Conservation (phyloP, 2,329 filamentous ascomycete genomes). For the Thelonectria blattea region DNA sequence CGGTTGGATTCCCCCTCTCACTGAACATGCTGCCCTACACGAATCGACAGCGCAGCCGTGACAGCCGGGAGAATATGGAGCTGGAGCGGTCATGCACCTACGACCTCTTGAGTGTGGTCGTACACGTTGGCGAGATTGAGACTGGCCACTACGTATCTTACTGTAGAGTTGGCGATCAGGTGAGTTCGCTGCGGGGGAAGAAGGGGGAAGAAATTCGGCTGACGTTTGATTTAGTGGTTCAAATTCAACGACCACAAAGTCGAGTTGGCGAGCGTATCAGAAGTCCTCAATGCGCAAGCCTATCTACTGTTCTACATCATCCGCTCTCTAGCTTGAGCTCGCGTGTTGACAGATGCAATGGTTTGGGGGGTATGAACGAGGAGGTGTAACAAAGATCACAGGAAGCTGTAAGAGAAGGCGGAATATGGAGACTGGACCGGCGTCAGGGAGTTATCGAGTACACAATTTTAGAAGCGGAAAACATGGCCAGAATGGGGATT, state of each 20-base stretch:
- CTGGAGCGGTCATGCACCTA: constrained; percentile 75
- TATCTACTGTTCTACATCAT: constrained; percentile 91
- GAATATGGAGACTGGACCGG: constrained; percentile 7
- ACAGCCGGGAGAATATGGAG: constrained; percentile 61
- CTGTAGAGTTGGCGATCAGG: constrained; percentile 77
- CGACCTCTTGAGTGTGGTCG: constrained; percentile 86
- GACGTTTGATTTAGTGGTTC: constrained; percentile 72
- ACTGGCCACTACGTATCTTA: constrained; percentile 94
- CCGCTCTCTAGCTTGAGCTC: constrained; percentile 58
- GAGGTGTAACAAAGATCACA: neutral
- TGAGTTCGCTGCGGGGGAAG: constrained; percentile 27
- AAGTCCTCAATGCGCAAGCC: constrained; percentile 84
- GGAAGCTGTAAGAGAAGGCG: neutral
- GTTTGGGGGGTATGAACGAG: neutral
- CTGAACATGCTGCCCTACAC: constrained; percentile 93
- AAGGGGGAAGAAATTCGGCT: neutral
- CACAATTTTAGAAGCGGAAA: constrained; percentile 1
- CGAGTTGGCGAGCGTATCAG: constrained; percentile 79
- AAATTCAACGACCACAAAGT: constrained; percentile 96
- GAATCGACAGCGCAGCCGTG: constrained; percentile 62
- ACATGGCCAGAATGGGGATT: constrained; percentile 20
- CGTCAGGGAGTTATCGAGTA: constrained; percentile 21
- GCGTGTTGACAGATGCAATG: neutral
- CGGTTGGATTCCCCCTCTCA: constrained; percentile 82
- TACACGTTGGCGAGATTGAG: constrained; percentile 92